Evolutionary conservation across 2,329 filamentous ascomycete species (phyloP).

Genomic region (Trichoderma koningii): DNA sequence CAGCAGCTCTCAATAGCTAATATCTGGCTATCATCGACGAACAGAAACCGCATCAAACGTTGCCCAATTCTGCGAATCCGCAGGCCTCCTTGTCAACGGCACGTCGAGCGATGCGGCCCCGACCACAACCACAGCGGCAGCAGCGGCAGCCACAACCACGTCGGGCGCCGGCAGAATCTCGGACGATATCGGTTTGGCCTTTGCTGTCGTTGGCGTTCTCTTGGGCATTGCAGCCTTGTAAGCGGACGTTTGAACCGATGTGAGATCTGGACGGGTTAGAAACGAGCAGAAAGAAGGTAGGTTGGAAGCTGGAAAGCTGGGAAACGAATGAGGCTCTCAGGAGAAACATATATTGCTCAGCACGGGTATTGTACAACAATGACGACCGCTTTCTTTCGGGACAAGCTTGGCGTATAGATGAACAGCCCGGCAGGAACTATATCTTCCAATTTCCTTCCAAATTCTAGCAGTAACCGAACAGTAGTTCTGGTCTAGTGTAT

Average conservation of each 20-base stretch:
- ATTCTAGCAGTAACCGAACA: constrained; percentile 16
- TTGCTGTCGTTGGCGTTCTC: neutral
- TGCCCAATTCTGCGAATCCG: constrained; percentile 12
- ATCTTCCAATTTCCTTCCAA: constrained; percentile 12
- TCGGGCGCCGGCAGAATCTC: constrained; percentile 1
- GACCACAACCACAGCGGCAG: neutral
- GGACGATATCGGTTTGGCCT: neutral
- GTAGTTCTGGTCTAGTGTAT: constrained; percentile 22
- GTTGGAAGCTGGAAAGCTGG: neutral
- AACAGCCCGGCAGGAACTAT: constrained; percentile 3
- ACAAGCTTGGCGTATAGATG: constrained; percentile 1
- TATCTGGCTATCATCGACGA: neutral
- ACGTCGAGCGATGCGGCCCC: neutral
- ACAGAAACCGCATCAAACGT: constrained; percentile 6
- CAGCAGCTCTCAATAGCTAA: neutral
- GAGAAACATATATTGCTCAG: constrained; percentile 3
- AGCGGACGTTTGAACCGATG: neutral
- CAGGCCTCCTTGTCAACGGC: neutral
- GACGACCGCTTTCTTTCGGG: neutral
- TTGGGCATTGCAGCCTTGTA: neutral
- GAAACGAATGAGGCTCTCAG: neutral
- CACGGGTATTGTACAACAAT: constrained; percentile 17
- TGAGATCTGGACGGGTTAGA: neutral
- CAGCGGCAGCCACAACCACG: constrained; percentile 3
- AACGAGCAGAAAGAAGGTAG: neutral